These are phyloP conservation scores for Solanum gandarillasii DNA, from an alignment of 257 asterid species.

Conservation along the genomic window DNA sequence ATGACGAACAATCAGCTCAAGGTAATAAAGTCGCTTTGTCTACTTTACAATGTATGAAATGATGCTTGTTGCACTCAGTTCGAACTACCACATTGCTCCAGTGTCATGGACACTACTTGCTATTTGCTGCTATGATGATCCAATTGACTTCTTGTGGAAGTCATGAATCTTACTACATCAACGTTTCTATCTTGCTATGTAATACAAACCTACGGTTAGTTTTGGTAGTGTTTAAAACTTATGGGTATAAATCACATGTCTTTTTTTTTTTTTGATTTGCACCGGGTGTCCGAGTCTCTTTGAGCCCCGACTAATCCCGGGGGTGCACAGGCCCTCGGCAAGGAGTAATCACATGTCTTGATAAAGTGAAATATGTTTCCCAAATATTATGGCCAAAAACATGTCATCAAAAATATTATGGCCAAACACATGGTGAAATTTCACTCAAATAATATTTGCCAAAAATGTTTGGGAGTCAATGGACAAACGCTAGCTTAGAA, in stretches of 20 bases:
- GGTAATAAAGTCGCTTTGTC: background rate
- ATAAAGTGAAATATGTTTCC: background rate
- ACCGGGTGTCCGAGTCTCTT: too few relatives aligned
- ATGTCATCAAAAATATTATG: too few relatives aligned
- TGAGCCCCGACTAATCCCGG: too few relatives aligned
- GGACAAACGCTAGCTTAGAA: background rate
- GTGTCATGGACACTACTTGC: background rate
- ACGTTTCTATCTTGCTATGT: background rate
- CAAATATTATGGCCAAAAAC: background rate
- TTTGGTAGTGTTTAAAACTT: too few relatives aligned
- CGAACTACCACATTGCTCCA: background rate
- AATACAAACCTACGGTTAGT: background rate
- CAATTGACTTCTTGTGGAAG: background rate
- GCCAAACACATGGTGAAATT: background rate
- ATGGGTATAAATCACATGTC: too few relatives aligned
- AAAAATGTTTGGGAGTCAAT: background rate
- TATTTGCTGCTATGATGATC: background rate
- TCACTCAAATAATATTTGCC: background rate
- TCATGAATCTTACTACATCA: background rate
- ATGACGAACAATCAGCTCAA: background rate
- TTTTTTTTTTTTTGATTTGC: too few relatives aligned
- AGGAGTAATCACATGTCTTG: too few relatives aligned
- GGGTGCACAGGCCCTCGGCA: too few relatives aligned
- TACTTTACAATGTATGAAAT: background rate
- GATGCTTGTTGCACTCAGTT: background rate